A percentile compares a stretch with the other conserved stretches of the same genome.
These are phyloP conservation scores for Hyparrhenia diplandra DNA, from an alignment of 176 grass and related monocot genomes.

Conservation along the genomic window DNA sequence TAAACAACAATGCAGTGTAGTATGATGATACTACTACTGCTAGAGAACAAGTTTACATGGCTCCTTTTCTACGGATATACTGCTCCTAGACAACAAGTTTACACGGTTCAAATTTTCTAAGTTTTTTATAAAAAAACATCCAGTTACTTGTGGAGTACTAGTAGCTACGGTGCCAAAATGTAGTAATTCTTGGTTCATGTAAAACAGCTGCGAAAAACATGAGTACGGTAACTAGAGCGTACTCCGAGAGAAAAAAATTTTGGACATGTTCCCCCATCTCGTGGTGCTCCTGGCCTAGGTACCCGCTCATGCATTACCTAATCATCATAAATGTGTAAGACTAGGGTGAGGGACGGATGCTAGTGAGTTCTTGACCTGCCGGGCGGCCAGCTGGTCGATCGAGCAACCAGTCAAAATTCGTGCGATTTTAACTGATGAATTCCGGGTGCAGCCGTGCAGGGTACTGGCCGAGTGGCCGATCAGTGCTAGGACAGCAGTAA, in stretches of 20 bases:
- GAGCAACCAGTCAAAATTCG: constrained; percentile 30
- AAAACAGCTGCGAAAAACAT: neutral
- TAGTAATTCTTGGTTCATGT: neutral
- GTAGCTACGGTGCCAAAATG: neutral
- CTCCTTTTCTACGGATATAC: neutral
- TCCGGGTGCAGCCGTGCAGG: neutral
- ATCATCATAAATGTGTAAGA: constrained; percentile 32
- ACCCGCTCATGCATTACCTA: neutral
- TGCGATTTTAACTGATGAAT: neutral
- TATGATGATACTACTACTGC: too few relatives aligned
- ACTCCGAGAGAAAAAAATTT: neutral
- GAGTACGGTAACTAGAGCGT: neutral
- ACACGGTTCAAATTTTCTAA: neutral
- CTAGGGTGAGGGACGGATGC: constrained; percentile 1
- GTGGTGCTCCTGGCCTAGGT: neutral
- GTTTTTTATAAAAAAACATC: too few relatives aligned
- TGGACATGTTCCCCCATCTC: neutral
- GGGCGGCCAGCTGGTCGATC: neutral
- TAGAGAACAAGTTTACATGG: neutral
- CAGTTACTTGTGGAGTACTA: neutral
- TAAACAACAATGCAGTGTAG: neutral
- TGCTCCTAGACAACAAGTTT: too few relatives aligned
- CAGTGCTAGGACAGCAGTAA: neutral
- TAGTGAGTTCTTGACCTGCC: constrained; percentile 12
- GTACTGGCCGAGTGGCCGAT: neutral